Evolutionary conservation across 441 rosid genomes (phyloP).

Genomic region (Erodium moschatum): DNA sequence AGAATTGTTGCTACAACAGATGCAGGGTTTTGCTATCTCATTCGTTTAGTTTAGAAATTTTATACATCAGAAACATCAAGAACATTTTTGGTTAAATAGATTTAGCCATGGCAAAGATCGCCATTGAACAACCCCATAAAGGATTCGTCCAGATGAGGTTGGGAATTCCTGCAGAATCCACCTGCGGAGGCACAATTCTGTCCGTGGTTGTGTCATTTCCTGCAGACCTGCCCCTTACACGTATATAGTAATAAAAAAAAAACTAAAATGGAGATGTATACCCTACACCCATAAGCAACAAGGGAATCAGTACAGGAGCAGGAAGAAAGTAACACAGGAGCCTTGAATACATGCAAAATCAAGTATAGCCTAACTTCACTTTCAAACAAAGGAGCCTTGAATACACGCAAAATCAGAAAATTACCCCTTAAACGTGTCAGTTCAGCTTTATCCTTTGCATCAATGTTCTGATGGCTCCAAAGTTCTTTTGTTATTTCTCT

Average conservation of each 20-base stretch:
- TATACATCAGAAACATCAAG: constrained; percentile 2
- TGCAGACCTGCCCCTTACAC: too few species aligned
- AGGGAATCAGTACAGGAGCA: not conserved
- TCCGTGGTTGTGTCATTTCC: not conserved
- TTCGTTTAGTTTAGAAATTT: not conserved
- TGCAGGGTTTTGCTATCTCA: not conserved
- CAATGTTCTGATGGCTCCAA: constrained; percentile 47
- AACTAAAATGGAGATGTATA: too few species aligned
- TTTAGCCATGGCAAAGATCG: not conserved
- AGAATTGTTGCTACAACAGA: not conserved
- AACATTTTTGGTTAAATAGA: not conserved
- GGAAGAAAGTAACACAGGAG: too few species aligned
- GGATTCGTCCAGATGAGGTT: not conserved
- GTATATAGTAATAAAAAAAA: too few species aligned
- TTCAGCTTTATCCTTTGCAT: constrained; percentile 63
- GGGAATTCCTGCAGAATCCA: not conserved
- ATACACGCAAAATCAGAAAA: not conserved
- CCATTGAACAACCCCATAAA: not conserved
- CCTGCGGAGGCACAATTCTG: not conserved
- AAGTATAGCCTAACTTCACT: not conserved
- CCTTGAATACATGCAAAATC: not conserved
- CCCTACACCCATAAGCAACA: not conserved
- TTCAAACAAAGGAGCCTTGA: not conserved
- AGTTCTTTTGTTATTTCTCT: constrained; percentile 51
- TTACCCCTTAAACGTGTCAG: constrained; percentile 67